Evolutionary conservation across 495 filamentous ascomycete genomes (phyloP), one percentile per base, ranked within the genome.

Genomic region (Penicillium waksmanii): DNA sequence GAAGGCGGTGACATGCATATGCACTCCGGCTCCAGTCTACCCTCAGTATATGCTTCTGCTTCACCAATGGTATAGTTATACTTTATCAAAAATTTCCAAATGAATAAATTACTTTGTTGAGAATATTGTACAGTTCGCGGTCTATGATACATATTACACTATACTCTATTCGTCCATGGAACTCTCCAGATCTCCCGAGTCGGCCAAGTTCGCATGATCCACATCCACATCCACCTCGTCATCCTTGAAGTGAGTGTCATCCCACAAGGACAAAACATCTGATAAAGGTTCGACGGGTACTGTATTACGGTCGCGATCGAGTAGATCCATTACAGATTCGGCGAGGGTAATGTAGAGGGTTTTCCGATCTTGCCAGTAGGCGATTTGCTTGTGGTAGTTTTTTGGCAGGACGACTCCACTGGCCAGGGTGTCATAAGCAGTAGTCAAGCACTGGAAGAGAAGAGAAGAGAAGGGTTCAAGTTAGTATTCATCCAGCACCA

Each of bases 1-100:
- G 10, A 55, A 56, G 58, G 63, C 63, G 63, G 63, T 65, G 58
- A 65, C 51, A n/a, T 1, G 12, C n/a, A n/a, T n/a, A n/a, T n/a
- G n/a, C n/a, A n/a, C n/a, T n/a, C n/a, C n/a, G n/a, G n/a, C n/a
- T n/a, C 21, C 21, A 3, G 21, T 3, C 21, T 21, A 21, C 21
- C 21, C 21, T 21, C 1, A 1, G 3, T 21, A 21, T 21, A 23
- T 23, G 23, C 23, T 23, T 23, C 3, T 2, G 23, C 23, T 23
- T 23, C 3, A 23, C 23, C 23, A 23, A 23, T 23, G 23, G 23
- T 23, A 23, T 23, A 23, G 23, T 23, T 3, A 23, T 23, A 23
- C 23, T 23, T 23, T 23, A 3, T 23, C 23, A 23, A 3, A 23
- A 23, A 2, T 3, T 3, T 23, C 23, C 23, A 23, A 23, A 3